Evolutionary conservation across 441 rosid genomes (phyloP), one percentile per base, ranked within the genome.

Genomic region (Pelargonium australe): DNA sequence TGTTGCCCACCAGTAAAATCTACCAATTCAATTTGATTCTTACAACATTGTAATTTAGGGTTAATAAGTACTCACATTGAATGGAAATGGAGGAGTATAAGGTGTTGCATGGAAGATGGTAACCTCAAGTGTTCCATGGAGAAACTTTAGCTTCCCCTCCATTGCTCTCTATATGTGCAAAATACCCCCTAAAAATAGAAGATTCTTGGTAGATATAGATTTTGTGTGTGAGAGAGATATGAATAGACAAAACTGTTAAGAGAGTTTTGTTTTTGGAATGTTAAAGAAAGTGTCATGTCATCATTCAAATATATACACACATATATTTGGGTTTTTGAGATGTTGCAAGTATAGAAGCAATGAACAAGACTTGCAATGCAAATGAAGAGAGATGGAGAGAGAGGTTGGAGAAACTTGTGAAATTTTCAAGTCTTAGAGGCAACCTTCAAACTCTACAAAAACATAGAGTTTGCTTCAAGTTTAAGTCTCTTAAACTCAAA

Each of bases 61-160:
- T 31, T 31, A 31, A 31, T 31, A 5, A 40, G 55, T 34, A 78
- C 94, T 84, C 84, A 85, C 96, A 79, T 77, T 84, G 83, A 85
- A 77, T 67, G 94, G 90, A 82, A 85, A 86, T 65, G 85, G 43
- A 17, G 92, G 82, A n/a, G 68, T 57, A 67, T 72, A 81, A 49
- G 90, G 85, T 31, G 97, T 90, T 57, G 97, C 92, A 70, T 89
- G 83, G 70, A 90, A 90, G 53, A 92, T 84, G 66, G 92, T 84
- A 55, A 77, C 87, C 84, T 93, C 98, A 60, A 93, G 85, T 66
- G 97, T 93, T 73, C 98, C 98, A 75, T 93, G 97, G 65, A 93
- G 84, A 68, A 83, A 85, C 70, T 76, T 82, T 25, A 63, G 75
- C 51, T 76, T 78, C 34, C 76, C 80, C 57, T 82, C 89, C 88